Conservation (phyloP, 1,139 yeast genomes). For the Pichia sp. region DNA sequence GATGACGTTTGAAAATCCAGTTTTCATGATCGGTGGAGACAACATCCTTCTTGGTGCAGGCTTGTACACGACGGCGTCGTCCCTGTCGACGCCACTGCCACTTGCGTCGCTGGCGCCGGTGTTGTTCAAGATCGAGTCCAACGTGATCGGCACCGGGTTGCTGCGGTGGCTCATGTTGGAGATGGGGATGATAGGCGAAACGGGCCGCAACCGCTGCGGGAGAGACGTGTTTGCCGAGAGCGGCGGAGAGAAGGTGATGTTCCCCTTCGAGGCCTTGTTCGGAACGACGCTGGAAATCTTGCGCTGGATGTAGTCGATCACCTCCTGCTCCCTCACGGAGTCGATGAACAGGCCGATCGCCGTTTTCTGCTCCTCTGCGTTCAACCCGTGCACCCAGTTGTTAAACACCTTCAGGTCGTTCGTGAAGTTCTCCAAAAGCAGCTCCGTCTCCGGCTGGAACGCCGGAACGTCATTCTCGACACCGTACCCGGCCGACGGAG, state of each 20-base stretch:
- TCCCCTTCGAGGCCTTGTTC: background rate
- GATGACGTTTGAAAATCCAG: conserved; percentile 10
- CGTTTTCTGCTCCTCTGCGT: conserved; percentile 52
- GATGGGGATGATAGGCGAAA: conserved; percentile 31
- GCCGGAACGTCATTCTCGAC: conserved; percentile 33
- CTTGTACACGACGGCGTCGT: background rate
- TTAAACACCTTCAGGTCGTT: conserved; percentile 50
- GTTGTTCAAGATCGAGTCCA: conserved; percentile 35
- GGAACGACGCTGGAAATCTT: background rate
- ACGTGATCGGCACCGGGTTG: conserved; percentile 32
- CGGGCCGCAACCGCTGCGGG: conserved; percentile 27
- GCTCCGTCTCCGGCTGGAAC: conserved; percentile 31
- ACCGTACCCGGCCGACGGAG: conserved; percentile 23
- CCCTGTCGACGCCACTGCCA: background rate
- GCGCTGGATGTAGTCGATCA: background rate
- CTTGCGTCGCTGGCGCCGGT: background rate
- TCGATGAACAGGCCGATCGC: conserved; percentile 57
- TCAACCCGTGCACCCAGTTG: conserved; percentile 58
- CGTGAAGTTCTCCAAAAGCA: conserved; percentile 37
- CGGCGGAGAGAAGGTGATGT: conserved; percentile 17
- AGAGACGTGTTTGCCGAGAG: conserved; percentile 8
- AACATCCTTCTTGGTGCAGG: conserved; percentile 16
- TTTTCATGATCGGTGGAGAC: conserved; percentile 18
- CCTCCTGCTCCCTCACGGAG: conserved; percentile 37
- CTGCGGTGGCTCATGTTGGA: conserved; percentile 17